Percentiles rank a stretch among this genome's conserved stretches.
These are phyloP conservation scores for Dictyostelium capitatum DNA, from an alignment of 78 protist genomes.

Conservation along the genomic window DNA sequence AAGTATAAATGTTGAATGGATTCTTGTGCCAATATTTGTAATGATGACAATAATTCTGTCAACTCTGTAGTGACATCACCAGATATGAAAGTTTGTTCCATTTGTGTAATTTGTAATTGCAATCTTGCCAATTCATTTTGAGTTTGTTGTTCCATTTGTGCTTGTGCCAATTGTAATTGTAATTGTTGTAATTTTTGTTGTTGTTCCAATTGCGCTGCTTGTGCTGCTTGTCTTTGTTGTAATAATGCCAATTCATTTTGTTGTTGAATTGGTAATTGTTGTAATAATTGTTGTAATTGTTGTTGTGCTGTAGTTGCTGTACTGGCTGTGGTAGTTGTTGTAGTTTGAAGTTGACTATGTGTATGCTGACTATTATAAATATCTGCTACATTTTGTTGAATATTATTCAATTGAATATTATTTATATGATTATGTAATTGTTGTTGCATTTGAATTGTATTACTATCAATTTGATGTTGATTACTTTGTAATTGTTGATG, in stretches of 20 bases:
- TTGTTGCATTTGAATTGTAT: background rate
- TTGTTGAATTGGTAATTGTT: conserved; percentile 18
- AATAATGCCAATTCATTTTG: background rate
- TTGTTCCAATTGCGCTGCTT: background rate
- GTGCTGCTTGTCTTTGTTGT: background rate
- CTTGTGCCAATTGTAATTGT: conserved; percentile 7
- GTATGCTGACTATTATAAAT: background rate
- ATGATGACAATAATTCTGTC: conserved; percentile 14
- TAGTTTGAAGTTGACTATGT: background rate
- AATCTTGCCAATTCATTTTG: conserved; percentile 11
- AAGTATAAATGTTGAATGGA: conserved; percentile 58
- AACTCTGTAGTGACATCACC: conserved; percentile 37
- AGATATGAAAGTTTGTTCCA: conserved; percentile 7
- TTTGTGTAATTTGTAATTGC: conserved; percentile 25
- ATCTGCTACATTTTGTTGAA: background rate
- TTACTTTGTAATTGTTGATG: background rate
- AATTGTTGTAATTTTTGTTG: conserved; percentile 5
- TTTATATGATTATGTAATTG: background rate
- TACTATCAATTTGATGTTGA: background rate
- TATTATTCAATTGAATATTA: background rate
- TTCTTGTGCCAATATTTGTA: conserved; percentile 30
- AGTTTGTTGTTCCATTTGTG: conserved; percentile 9
- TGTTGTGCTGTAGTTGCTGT: background rate
- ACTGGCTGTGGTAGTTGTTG: background rate
- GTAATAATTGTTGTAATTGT: background rate